These are phyloP conservation scores for Colletotrichum liriopes DNA, from an alignment of 2,329 filamentous ascomycete species.

Conservation along the genomic window DNA sequence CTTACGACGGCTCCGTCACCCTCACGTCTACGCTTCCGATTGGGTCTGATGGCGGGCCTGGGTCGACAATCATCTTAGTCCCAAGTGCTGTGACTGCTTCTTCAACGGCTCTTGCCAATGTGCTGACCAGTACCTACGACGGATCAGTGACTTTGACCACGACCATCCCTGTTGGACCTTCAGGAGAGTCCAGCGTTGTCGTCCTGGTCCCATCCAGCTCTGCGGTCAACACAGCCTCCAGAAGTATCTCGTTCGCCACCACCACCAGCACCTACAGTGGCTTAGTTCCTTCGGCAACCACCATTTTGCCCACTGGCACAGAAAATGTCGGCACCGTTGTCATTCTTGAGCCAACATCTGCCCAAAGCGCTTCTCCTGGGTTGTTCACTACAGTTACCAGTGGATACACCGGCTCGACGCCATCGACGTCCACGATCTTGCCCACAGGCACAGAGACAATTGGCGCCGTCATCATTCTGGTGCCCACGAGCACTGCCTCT, in stretches of 20 bases:
- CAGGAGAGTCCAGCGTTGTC: not conserved
- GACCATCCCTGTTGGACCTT: slow-evolving; percentile 18
- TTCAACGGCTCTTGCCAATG: not conserved
- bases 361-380: not conserved
- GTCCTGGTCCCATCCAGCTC: slow-evolving; percentile 10
- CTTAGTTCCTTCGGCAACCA: slow-evolving; percentile 16
- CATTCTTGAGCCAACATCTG: slow-evolving; percentile 15
- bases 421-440: slow-evolving; percentile 19
- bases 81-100: not conserved
- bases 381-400: slow-evolving; percentile 14
- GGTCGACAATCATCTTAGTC: too few relatives aligned
- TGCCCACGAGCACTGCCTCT: slow-evolving; percentile 9
- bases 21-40: too few relatives aligned
- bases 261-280: slow-evolving; percentile 25
- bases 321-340: slow-evolving; percentile 15
- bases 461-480: slow-evolving; percentile 19
- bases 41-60: too few relatives aligned
- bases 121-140: slow-evolving; percentile 25
- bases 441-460: slow-evolving; percentile 17
- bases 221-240: not conserved
- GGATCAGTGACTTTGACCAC: slow-evolving; percentile 19
- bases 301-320: slow-evolving; percentile 10
- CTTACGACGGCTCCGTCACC: slow-evolving; percentile 14
- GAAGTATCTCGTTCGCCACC: slow-evolving; percentile 30
- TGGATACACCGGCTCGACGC: slow-evolving; percentile 7